These are phyloP conservation scores for Tripidium arundinaceum DNA, from an alignment of 202 grass and related monocot genomes.

Conservation along the genomic window DNA sequence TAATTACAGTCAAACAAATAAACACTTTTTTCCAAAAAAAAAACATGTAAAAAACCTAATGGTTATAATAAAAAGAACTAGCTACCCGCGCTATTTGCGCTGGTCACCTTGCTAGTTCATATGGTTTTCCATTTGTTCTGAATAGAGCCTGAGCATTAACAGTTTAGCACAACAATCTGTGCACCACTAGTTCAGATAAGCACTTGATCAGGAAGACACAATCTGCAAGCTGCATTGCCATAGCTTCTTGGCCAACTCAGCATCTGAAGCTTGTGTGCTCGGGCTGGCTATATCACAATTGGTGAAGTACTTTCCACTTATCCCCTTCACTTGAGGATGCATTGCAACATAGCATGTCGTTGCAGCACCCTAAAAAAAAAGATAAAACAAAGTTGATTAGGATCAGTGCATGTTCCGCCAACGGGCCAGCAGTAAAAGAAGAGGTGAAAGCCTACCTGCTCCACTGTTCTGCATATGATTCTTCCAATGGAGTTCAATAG, in stretches of 20 bases:
- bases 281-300: slow-evolving; percentile 41
- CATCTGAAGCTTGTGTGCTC: slow-evolving; percentile 41
- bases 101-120: too few relatives aligned
- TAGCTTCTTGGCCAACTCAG: slow-evolving; percentile 47
- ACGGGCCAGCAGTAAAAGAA: not conserved
- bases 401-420: not conserved
- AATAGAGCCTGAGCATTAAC: not conserved
- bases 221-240: slow-evolving; percentile 55
- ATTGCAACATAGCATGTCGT: slow-evolving; percentile 61
- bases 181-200: not conserved
- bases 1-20: too few relatives aligned
- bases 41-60: too few relatives aligned
- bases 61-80: too few relatives aligned
- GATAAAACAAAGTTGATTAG: not conserved
- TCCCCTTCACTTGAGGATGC: slow-evolving; percentile 47
- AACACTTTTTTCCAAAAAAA: too few relatives aligned
- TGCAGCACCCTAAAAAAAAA: slow-evolving; percentile 53
- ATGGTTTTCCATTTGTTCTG: not conserved
- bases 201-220: slow-evolving; percentile 31
- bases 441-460: slow-evolving; percentile 26
- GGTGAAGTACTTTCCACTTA: slow-evolving; percentile 51
- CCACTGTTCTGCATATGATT: slow-evolving; percentile 15
- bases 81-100: too few relatives aligned
- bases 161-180: not conserved
- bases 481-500: slow-evolving; percentile 30